phyloP scores from a whole-genome alignment of 1,284 basidiomycete genomes.

The Marasmius fiardii region DNA sequence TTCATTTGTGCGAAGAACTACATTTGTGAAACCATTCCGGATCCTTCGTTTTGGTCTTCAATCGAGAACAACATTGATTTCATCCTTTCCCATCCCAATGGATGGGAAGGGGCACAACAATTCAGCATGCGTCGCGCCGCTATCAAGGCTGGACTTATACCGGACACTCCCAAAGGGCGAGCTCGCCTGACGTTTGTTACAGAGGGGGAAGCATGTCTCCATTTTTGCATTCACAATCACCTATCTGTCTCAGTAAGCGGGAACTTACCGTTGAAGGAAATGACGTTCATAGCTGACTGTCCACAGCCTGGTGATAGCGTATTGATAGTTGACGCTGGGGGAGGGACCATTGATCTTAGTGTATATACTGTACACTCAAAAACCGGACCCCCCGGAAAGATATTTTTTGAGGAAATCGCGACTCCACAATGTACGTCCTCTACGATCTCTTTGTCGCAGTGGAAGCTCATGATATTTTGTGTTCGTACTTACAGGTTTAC shows the following conservation, averaged over 20 bases:
- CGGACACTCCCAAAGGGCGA: slow-evolving; percentile 21
- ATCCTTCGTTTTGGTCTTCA: slow-evolving; percentile 30
- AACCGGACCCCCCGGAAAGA: neutral
- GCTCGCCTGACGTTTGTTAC: slow-evolving; percentile 41
- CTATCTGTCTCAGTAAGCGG: neutral
- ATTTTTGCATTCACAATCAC: slow-evolving; percentile 39
- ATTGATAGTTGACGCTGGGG: slow-evolving; percentile 9
- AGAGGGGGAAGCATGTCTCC: slow-evolving; percentile 48
- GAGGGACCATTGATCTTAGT: slow-evolving; percentile 12
- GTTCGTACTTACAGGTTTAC: slow-evolving; percentile 22
- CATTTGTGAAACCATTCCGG: slow-evolving; percentile 31
- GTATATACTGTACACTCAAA: slow-evolving; percentile 10
- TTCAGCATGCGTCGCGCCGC: slow-evolving; percentile 18
- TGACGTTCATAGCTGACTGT: neutral
- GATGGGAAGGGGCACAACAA: slow-evolving; percentile 23
- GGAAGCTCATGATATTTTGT: neutral
- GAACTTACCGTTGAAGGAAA: neutral
- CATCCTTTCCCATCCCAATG: slow-evolving; percentile 22
- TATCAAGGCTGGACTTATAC: slow-evolving; percentile 17
- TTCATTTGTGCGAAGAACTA: slow-evolving; percentile 31
- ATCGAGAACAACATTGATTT: slow-evolving; percentile 30
- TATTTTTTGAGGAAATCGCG: slow-evolving; percentile 34
- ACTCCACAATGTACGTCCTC: slow-evolving; percentile 37
- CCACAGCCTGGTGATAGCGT: neutral
- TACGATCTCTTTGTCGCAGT: neutral